Base-by-base conservation (phyloP, 164 flowering plant genomes). In the Cinnamomum chago region DNA sequence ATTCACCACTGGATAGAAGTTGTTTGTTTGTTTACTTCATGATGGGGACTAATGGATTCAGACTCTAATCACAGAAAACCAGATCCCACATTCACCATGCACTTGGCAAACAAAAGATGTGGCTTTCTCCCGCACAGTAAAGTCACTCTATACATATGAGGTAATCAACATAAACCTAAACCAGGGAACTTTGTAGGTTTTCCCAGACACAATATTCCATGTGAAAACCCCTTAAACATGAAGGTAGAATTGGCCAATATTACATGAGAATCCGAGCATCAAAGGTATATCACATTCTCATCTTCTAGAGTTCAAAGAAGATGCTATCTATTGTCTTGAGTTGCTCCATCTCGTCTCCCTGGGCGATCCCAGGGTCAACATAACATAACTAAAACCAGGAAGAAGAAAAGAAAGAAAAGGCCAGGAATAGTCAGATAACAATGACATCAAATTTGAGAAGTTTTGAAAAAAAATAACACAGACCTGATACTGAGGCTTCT, bases 401-500 rank as follows among this genome's bases (percentile, higher is more conserved):
- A 55, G 3, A 13, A 64, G 60, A 2, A 3, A 30, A 30, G 35
- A 30, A 58, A 55, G n/a, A 55, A 14, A 55, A 13, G 5, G 60
- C 3, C 25, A 40, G 33, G 40, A 64, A 11, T 27, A 18, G 52
- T 58, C 3, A 79, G 65, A 67, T 17, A 60, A 58, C 9, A 24
- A 12, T 33, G 23, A 18, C 65, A 55, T 47, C 12, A 50, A 55
- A 14, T 0, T 24, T 2, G 35, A 35, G 18, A 24, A 20, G 15
- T 52, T 50, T 50, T 28, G 28, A 76, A 64, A 67, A 50, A 76
- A 14, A 52, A 52, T 60, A 73, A 50, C 27, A 60, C 10, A 40
- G 11, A 92, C 98, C 98, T 95, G 98, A 79, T 93, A 95, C 35
- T 87, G 93, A 50, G 89, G 88, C 83, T 90, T 88, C 86, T 82